These are phyloP conservation scores for Ascochyta pisi DNA, from an alignment of 2,329 filamentous ascomycete species.

Conservation along the genomic window DNA sequence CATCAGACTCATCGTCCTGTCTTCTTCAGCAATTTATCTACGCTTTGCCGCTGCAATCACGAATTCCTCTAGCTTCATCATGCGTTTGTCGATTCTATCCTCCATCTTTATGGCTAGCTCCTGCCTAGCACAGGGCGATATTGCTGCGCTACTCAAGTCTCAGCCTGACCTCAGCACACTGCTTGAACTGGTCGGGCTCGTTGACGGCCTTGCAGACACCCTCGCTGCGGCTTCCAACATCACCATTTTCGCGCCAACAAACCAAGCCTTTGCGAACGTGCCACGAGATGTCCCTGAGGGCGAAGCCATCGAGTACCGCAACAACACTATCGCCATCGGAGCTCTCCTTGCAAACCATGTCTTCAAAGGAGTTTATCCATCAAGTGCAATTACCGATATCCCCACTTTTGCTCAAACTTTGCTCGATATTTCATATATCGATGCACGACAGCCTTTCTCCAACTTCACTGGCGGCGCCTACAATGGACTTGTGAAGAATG, in stretches of 20 bases:
- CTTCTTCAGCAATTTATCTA: neutral
- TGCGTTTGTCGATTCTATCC: slow-evolving; percentile 30
- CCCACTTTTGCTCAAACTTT: slow-evolving; percentile 56
- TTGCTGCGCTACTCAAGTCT: slow-evolving; percentile 40
- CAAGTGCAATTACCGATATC: slow-evolving; percentile 45
- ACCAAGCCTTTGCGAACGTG: slow-evolving; percentile 54
- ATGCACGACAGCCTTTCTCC: slow-evolving; percentile 53
- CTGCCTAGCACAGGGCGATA: slow-evolving; percentile 37
- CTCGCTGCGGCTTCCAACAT: slow-evolving; percentile 56
- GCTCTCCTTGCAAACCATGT: slow-evolving; percentile 65
- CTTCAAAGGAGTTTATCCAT: slow-evolving; percentile 58
- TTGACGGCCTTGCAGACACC: slow-evolving; percentile 48
- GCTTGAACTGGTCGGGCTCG: slow-evolving; percentile 45
- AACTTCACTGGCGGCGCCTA: slow-evolving; percentile 66
- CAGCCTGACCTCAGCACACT: slow-evolving; percentile 44
- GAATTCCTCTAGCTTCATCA: slow-evolving; percentile 13
- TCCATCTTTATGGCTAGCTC: slow-evolving; percentile 27
- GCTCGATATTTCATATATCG: slow-evolving; percentile 55
- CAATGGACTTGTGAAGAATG: slow-evolving; percentile 53
- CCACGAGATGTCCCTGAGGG: slow-evolving; percentile 35
- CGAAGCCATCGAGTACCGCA: slow-evolving; percentile 40
- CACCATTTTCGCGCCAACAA: slow-evolving; percentile 64
- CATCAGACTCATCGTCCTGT: neutral
- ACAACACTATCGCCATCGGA: slow-evolving; percentile 43
- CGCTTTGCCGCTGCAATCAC: neutral